Evolutionary conservation across 2,329 filamentous ascomycete genomes (phyloP).

Genomic region (Anisogramma anomala): DNA sequence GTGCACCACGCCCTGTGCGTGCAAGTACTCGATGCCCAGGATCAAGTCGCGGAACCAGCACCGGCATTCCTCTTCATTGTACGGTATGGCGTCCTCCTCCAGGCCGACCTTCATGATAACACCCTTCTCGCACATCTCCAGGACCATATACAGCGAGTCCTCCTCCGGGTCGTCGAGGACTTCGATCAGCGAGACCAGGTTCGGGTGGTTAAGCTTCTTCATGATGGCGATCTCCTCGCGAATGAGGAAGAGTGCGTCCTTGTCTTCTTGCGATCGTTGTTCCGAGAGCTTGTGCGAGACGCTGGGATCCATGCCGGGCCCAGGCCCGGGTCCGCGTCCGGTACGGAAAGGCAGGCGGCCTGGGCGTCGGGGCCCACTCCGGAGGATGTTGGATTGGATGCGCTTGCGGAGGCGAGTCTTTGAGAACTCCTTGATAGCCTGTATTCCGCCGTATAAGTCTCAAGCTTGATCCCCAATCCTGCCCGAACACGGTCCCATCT

Average conservation of each 20-base stretch:
- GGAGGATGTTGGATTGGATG: conserved; percentile 78
- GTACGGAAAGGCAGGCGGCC: conserved; percentile 21
- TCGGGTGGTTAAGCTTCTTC: conserved; percentile 94
- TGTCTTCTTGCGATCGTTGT: conserved; percentile 48
- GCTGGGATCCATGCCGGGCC: conserved; percentile 17
- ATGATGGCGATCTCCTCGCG: conserved; percentile 96
- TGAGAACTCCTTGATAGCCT: conserved; percentile 97
- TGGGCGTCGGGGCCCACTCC: conserved; percentile 34
- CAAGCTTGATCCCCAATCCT: too few species aligned
- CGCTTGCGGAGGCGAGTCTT: conserved; percentile 83
- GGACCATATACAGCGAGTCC: conserved; percentile 94
- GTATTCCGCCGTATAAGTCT: conserved; percentile 13
- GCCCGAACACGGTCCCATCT: background rate
- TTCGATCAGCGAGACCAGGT: conserved; percentile 86
- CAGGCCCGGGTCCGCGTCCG: conserved; percentile 9
- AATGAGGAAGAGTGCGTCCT: conserved; percentile 70
- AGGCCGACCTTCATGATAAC: conserved; percentile 93
- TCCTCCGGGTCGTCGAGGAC: conserved; percentile 92
- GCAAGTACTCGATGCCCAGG: conserved; percentile 89
- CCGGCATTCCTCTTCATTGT: conserved; percentile 69
- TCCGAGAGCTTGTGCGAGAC: conserved; percentile 21
- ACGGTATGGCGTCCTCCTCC: conserved; percentile 71
- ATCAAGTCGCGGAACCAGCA: conserved; percentile 94
- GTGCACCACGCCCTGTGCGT: conserved; percentile 89
- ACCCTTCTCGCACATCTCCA: conserved; percentile 98